These are phyloP conservation scores for Cryphonectria parasitica DNA, from an alignment of 2,329 filamentous ascomycete genomes.

Conservation along the genomic window DNA sequence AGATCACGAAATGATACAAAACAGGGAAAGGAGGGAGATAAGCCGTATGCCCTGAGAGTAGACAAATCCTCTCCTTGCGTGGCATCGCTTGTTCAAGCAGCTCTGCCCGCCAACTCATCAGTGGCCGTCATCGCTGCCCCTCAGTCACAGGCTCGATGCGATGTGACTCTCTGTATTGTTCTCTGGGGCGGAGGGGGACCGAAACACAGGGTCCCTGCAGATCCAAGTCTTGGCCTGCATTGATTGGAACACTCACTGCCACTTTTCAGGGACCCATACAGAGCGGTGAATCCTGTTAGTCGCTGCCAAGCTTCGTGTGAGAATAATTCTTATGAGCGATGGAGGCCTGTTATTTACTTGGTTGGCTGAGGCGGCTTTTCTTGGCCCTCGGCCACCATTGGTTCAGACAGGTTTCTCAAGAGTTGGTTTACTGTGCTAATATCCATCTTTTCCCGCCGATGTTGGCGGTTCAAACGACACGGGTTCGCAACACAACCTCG, in stretches of 20 bases:
- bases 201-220: conserved; percentile 26
- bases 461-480: not conserved
- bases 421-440: not conserved
- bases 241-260: conserved; percentile 27
- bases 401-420: not conserved
- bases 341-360: conserved; percentile 7
- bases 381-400: not conserved
- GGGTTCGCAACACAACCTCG: not conserved
- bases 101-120: conserved; percentile 11
- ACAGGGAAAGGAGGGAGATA: not conserved
- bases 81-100: not conserved
- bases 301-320: conserved; percentile 5
- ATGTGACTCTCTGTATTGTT: not conserved
- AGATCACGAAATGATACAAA: not conserved
- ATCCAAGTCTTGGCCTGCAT: conserved; percentile 29
- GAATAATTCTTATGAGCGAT: conserved; percentile 13
- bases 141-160: conserved; percentile 1
- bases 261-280: conserved; percentile 23
- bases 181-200: conserved; percentile 20
- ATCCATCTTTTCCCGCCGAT: not conserved
- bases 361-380: not conserved
- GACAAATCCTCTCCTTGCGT: not conserved
- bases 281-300: conserved; percentile 26
- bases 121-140: conserved; percentile 5
- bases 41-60: not conserved